A percentile compares a stretch with the other conserved stretches of the same genome.
phyloP scores from a whole-genome alignment of 2,329 filamentous ascomycete species.

The Aspergillus persii region DNA sequence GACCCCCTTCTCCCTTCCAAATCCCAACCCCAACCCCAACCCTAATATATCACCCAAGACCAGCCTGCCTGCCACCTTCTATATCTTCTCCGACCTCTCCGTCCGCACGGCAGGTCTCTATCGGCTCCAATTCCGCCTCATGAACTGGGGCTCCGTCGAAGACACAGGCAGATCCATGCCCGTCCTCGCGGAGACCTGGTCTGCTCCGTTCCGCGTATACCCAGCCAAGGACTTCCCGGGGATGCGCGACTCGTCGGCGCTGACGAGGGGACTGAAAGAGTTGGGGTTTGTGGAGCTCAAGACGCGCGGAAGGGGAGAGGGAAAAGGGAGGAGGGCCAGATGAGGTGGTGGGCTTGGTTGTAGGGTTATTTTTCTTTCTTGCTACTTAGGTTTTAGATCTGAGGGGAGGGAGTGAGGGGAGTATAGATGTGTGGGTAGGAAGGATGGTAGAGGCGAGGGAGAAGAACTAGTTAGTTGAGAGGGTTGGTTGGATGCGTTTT shows the following conservation, averaged over 20 bases:
- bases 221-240: conserved; percentile 46
- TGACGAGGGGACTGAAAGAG: conserved; percentile 40
- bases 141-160: conserved; percentile 39
- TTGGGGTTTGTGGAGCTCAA: conserved; percentile 44
- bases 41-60: background rate
- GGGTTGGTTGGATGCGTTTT: too few species aligned
- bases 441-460: too few species aligned
- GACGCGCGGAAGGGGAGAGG: conserved; percentile 36
- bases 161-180: conserved; percentile 37
- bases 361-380: too few species aligned
- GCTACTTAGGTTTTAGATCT: too few species aligned
- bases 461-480: too few species aligned
- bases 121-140: conserved; percentile 45
- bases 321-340: conserved; percentile 30
- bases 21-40: background rate
- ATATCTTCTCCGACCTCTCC: conserved; percentile 49
- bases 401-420: too few species aligned
- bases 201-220: conserved; percentile 42
- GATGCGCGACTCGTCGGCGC: conserved; percentile 40
- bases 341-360: background rate
- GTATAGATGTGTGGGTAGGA: too few species aligned
- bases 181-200: conserved; percentile 41
- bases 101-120: conserved; percentile 46
- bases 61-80: conserved; percentile 38
- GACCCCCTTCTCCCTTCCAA: conserved; percentile 1